Base-by-base conservation (phyloP, 805 yeast genomes). In the Saitoella complicata region DNA sequence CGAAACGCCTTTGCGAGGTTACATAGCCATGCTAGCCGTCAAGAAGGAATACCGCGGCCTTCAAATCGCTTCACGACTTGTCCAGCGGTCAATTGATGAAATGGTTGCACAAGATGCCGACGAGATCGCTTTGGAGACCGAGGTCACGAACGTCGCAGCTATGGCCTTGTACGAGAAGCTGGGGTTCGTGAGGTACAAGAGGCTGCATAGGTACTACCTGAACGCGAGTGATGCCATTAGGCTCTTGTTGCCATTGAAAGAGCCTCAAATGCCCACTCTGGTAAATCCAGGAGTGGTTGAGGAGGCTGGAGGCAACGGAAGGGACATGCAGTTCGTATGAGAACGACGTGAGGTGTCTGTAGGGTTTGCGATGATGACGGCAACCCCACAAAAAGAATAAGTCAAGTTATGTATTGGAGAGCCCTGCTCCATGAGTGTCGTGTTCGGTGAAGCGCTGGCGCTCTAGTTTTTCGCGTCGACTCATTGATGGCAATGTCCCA, bases 11-110 rank as follows among this genome's bases (percentile, higher is more conserved):
- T 58, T 69, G 52, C 69, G 98, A 48, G 98, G 98, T 0, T 91
- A 91, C 56, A 87, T 91, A 31, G 98, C 96, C 1, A 91, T 91
- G 98, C 64, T 91, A 45, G 95, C 93, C 0, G 94, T 88, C 8
- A 77, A 78, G 42, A 75, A 76, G 36, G 58, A 62, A 10, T 77
- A 70, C 57, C 66, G 98, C 45, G 87, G 93, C 2, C 66, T 64
- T 39, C 95, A 95, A 1, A 80, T 87, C 40, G 96, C 96, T 2
- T 78, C 78, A 51, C 64, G 65, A 40, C 68, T 91, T 42, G 86
- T 86, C 11, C 66, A 68, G 40, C 54, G 66, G 45, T 74, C 80
- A 5, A 70, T 88, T 4, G 71, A 72, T 10, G 69, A 69, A 36
- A 81, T 91, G 87, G 69, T 70, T 5, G 57, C 63, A 42, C 69